Conservation (phyloP, 805 yeast species). For the Metschnikowia shivogae region DNA sequence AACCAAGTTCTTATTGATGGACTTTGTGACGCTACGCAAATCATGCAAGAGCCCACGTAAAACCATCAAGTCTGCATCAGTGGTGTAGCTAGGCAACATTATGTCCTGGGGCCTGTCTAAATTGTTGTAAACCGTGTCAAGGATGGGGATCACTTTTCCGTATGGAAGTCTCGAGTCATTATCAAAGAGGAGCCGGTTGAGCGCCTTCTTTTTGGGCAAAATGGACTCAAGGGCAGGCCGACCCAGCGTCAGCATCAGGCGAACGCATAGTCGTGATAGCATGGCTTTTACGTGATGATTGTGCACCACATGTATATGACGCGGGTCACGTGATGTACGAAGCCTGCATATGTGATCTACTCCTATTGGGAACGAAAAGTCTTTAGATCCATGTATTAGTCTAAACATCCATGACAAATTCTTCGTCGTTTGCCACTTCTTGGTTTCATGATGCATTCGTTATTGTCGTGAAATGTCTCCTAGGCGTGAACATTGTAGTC, state of each 20-base stretch:
- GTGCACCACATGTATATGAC: too few relatives aligned
- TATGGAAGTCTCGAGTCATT: conserved; percentile 56
- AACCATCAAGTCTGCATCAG: conserved; percentile 57
- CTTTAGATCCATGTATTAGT: too few relatives aligned
- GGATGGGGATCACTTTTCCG: conserved; percentile 49
- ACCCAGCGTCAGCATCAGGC: conserved; percentile 6
- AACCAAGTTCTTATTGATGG: conserved; percentile 52
- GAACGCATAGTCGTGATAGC: conserved; percentile 3
- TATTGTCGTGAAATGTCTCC: background rate
- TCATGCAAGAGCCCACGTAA: conserved; percentile 65
- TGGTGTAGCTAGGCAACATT: conserved; percentile 43
- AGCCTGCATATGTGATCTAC: background rate
- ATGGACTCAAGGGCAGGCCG: conserved; percentile 27
- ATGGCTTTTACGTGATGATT: background rate
- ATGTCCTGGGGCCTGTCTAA: conserved; percentile 39
- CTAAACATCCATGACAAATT: too few relatives aligned
- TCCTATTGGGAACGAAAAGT: too few relatives aligned
- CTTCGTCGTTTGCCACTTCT: background rate
- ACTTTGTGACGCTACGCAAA: conserved; percentile 56
- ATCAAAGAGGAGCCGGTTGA: conserved; percentile 63
- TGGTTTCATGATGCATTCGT: background rate
- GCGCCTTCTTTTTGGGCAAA: conserved; percentile 55
- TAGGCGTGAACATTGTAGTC: conserved; percentile 22
- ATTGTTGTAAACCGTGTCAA: conserved; percentile 47
- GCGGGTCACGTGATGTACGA: background rate